Evolutionary conservation across 2,329 filamentous ascomycete genomes (phyloP).

Genomic region (Cryphonectria radicalis): DNA sequence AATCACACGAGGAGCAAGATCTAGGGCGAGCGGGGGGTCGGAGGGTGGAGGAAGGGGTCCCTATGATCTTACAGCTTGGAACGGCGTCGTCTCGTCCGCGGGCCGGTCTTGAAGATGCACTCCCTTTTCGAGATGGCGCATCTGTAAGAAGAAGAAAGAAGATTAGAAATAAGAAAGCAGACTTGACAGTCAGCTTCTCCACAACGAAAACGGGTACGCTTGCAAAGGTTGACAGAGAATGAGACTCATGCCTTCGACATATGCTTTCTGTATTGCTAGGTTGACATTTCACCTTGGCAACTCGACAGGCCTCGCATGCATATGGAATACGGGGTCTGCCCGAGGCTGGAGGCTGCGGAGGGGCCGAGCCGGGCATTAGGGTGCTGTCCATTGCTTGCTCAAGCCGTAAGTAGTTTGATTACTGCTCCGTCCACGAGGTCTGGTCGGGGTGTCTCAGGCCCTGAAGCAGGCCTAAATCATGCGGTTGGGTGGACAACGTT

Average conservation of each 20-base stretch:
- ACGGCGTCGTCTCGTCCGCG: slow-evolving; percentile 53
- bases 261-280: slow-evolving; percentile 51
- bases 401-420: background rate
- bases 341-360: slow-evolving; percentile 13
- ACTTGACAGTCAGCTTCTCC: background rate
- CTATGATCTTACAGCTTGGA: slow-evolving; percentile 46
- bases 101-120: slow-evolving; percentile 55
- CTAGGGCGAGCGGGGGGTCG: background rate
- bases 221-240: background rate
- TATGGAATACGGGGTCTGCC: slow-evolving; percentile 44
- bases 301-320: slow-evolving; percentile 59
- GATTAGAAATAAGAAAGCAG: slow-evolving; percentile 1
- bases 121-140: slow-evolving; percentile 58
- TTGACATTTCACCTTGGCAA: slow-evolving; percentile 58
- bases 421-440: background rate
- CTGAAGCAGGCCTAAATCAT: too few relatives aligned
- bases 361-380: background rate
- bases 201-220: background rate
- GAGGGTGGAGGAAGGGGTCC: background rate
- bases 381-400: slow-evolving; percentile 10
- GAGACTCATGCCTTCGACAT: slow-evolving; percentile 52
- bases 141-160: slow-evolving; percentile 37
- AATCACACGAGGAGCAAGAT: background rate
- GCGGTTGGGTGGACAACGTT: background rate
- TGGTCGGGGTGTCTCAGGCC: too few relatives aligned